Base-by-base conservation (phyloP, 2,329 filamentous ascomycete species). In the Colletotrichum spaethianum region DNA sequence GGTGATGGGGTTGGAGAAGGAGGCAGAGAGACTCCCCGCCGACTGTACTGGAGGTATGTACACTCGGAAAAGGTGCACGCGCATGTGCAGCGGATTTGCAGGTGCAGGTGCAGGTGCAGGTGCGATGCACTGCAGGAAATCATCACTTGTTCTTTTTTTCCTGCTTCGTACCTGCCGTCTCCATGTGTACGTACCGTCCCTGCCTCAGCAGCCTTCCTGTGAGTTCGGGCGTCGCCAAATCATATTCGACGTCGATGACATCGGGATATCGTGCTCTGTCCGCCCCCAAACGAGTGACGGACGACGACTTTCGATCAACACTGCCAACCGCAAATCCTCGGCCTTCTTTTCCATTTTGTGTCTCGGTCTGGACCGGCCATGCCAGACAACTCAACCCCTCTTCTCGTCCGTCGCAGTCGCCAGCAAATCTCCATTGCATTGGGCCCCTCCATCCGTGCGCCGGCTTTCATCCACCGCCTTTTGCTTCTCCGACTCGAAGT, bases 401-500 rank as follows among this genome's bases (percentile, higher is more conserved):
- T 14, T 56, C 36, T 50, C 44, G 64, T 18, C 36, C 44, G 26
- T 62, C 31, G 20, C 31, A 18, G 31, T 16, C 44, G 52, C 50
- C 42, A 14, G 16, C 11, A 16, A 36, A 14, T 4, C 26, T 33
- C 28, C n/a, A n/a, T n/a, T n/a, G n/a, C n/a, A n/a, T 53, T 42
- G 33, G 9, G 33, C n/a, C 46, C 36, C 57, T 67, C 64, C 44
- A 55, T 44, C 59, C 59, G 33, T 56, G 62, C 48, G 18, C 46
- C 57, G n/a, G 4, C 40, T 44, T 61, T 23, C 33, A 38, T 42
- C 67, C 63, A 67, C 68, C 63, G 56, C 63, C 56, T 48, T 67
- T 67, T 62, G n/a, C 38, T 20, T 26, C 57, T 55, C 18, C 40
- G 33, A 56, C 46, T 56, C 23, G n/a, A 46, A 55, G n/a, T 42